A percentile compares a stretch with the other conserved stretches of the same genome.
These are phyloP conservation scores for Crataegus laevigata DNA, from an alignment of 306 rosid species.

Conservation along the genomic window DNA sequence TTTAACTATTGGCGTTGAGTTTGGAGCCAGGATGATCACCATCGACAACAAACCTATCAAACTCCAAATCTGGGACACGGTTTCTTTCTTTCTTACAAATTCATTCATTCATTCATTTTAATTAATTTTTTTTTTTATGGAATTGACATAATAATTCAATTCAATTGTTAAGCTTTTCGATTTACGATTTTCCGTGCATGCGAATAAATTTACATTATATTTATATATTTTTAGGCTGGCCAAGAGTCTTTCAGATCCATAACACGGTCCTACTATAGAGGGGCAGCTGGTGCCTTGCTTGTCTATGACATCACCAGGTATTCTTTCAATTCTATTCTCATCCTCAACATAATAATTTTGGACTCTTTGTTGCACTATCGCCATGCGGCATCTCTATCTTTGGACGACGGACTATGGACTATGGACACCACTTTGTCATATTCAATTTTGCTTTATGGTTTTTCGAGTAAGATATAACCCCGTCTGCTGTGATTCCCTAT, in stretches of 20 bases:
- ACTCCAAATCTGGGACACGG: conserved; percentile 99
- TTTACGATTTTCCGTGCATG: not conserved
- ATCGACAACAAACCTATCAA: conserved; percentile 87
- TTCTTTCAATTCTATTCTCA: not conserved
- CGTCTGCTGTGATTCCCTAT: not conserved
- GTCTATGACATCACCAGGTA: conserved; percentile 98
- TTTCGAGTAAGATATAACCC: not conserved
- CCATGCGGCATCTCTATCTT: not conserved
- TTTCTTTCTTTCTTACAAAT: conserved; percentile 18
- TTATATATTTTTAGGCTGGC: conserved; percentile 63
- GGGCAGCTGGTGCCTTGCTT: conserved; percentile 96
- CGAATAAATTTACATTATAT: not conserved
- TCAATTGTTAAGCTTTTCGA: not conserved
- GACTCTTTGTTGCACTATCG: not conserved
- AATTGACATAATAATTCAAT: not conserved
- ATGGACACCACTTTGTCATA: not conserved
- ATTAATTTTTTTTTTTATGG: not conserved
- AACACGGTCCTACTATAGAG: conserved; percentile 91
- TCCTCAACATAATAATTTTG: not conserved
- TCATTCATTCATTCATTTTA: not conserved
- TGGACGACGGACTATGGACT: not conserved
- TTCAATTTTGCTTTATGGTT: not conserved
- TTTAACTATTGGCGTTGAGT: conserved; percentile 95
- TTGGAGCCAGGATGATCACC: conserved; percentile 96
- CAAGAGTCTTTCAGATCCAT: conserved; percentile 99